Conservation (phyloP, 2,329 filamentous ascomycete species). For the Claviceps africana region DNA sequence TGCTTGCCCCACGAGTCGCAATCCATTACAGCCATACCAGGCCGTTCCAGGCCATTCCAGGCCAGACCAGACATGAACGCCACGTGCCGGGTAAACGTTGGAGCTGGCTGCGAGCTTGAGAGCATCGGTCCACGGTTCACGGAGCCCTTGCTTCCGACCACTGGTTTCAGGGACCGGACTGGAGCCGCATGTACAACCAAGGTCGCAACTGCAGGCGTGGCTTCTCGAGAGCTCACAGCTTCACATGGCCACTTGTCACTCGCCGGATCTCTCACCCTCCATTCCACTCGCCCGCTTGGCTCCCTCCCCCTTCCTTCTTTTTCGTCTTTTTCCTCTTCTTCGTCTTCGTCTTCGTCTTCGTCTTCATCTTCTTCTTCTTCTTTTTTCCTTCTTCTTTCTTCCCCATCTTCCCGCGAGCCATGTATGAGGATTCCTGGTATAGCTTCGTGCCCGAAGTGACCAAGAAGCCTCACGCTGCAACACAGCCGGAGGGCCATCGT, state of each 20-base stretch:
- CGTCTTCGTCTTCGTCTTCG: too few relatives aligned
- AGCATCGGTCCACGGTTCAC: slow-evolving; percentile 4
- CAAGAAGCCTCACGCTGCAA: slow-evolving; percentile 31
- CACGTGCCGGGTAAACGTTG: not conserved
- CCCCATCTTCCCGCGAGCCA: too few relatives aligned
- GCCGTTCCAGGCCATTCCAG: too few relatives aligned
- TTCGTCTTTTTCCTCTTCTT: not conserved
- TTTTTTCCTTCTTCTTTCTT: too few relatives aligned
- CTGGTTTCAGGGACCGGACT: not conserved
- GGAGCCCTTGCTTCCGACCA: slow-evolving; percentile 5
- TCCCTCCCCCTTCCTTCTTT: not conserved
- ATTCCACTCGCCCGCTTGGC: not conserved
- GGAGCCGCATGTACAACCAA: too few relatives aligned
- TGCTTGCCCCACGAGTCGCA: not conserved
- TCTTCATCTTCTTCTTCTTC: too few relatives aligned
- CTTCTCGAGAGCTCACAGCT: slow-evolving; percentile 12
- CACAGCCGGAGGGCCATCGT: slow-evolving; percentile 38
- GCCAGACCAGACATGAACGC: not conserved
- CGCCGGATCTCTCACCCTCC: slow-evolving; percentile 1
- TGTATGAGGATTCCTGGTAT: slow-evolving; percentile 81
- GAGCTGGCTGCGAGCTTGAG: not conserved
- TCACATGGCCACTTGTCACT: too few relatives aligned
- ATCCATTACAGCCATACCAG: not conserved
- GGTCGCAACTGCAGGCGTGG: slow-evolving; percentile 7
- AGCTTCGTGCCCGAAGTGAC: slow-evolving; percentile 54